Base-by-base conservation (phyloP, 2,329 filamentous ascomycete species). In the Bipolaris oryzae region DNA sequence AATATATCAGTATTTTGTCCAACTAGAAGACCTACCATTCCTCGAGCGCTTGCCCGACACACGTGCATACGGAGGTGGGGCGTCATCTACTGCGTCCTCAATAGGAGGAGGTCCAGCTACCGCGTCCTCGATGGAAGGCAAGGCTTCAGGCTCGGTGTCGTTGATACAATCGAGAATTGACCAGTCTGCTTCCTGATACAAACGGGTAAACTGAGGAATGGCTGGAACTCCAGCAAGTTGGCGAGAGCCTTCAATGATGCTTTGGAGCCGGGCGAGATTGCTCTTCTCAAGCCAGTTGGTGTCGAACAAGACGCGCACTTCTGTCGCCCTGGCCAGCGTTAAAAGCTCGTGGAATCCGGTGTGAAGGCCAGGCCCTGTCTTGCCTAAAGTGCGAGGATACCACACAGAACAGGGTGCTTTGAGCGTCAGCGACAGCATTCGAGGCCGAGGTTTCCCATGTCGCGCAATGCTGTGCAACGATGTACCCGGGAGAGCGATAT, bases 331-430 rank as follows among this genome's bases (percentile, higher is more conserved):
- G 3, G 51, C 51, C 13, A 47, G n/a, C 5, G 43, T 21, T 16
- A 53, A 43, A 23, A 53, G 35, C 16, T 53, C 9, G 25, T 41
- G 43, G 25, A 47, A 42, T 42, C 37, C 11, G 25, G 18, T 48
- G 11, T 34, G 18, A 7, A 48, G 25, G 44, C 37, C 33, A 25
- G 35, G 42, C 43, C 47, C 34, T 15, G 6, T 15, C 34, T 31
- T 48, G 28, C 37, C 37, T 15, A 53, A 35, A 43, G 7, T 11
- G 44, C 39, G 43, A 18, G 51, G 51, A 42, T 34, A 48, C 51
- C 51, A 53, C 18, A 53, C 35, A 42, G 51, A 48, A 48, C 51
- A 53, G 5, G 51, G 51, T 25, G 51, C 18, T 48, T 48, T 53
- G 18, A 53, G 51, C 10, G 37, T 28, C 43, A 53, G 44, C 35